Base-by-base conservation (phyloP, 2,329 filamentous ascomycete species). In the Fusarium oxysporum region DNA sequence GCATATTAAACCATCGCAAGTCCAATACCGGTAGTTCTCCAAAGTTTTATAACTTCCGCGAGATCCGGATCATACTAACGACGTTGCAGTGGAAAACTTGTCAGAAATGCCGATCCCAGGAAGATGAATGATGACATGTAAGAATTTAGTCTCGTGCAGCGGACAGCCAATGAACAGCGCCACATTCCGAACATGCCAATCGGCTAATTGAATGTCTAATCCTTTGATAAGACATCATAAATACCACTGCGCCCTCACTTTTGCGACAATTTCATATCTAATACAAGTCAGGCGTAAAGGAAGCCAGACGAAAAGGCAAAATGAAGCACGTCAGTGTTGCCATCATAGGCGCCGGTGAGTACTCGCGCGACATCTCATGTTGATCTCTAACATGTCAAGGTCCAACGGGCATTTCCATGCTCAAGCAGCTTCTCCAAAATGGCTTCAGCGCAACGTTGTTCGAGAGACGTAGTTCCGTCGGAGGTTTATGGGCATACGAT, bases 401-500 rank as follows among this genome's bases (percentile, higher is more conserved):
- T 1, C 69, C 69, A 3, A 65, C 57, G 21, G 69, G 69, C 5
- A 68, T 71, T n/a, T 65, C 69, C 0, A 72, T 71, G 68, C 58
- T 71, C 6, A 72, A 71, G 5, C 69, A 71, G 21, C 30, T 71
- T 2, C 58, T 72, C 0, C 57, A 71, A 9, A 58, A 71, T 35
- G 69, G 69, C 0, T 71, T 71, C 17, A 41, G 32, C 11, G 68
- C 44, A 3, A 69, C 64, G 0, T 16, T 71, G 0, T 71, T 71
- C 1, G 69, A 71, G 6, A 40, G 69, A 30, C 33, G 69, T 0
- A 51, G 37, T 14, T 54, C 51, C 4, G 69, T 71, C 1, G 69
- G 69, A 0, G 69, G 69, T 0, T 3, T 71, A 0, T 71, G 69
- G 69, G 64, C 68, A 1, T 69, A 60, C 1, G 69, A 71, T 4